phyloP scores from a whole-genome alignment of 75 land plant species.

The Ceratopteris richardii region DNA sequence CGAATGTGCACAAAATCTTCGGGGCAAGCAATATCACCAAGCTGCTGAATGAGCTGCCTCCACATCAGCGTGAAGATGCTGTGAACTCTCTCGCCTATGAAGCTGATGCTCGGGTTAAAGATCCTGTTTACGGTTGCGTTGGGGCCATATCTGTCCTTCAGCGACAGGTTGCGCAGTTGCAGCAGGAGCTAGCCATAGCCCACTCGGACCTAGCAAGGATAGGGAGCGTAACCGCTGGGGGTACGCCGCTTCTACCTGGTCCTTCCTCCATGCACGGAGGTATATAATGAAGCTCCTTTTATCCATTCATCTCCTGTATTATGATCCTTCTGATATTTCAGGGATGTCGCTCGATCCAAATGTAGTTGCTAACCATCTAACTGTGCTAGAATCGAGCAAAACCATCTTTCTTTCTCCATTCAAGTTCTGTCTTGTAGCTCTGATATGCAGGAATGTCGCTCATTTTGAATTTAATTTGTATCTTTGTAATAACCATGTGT shows the following conservation, averaged over 20 bases:
- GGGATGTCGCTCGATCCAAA: no score
- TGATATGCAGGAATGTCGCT: no score
- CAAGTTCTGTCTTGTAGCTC: no score
- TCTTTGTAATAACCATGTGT: no score
- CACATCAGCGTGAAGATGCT: constrained; percentile 56
- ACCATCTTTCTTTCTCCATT: no score
- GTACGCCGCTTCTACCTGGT: not conserved
- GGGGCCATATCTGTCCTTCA: constrained; percentile 55
- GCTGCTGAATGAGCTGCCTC: constrained; percentile 55
- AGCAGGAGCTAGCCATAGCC: constrained; percentile 39
- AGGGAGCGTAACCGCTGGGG: not conserved
- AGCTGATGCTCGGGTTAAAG: constrained; percentile 56
- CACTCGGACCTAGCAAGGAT: constrained; percentile 33
- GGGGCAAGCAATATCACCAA: constrained; percentile 62
- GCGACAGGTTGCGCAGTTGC: constrained; percentile 53
- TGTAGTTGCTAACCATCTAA: no score
- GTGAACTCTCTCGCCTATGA: constrained; percentile 67
- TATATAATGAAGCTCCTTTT: no score
- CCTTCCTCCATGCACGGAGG: not conserved
- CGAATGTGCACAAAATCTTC: constrained; percentile 61
- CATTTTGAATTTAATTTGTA: no score
- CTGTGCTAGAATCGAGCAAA: no score
- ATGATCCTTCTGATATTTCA: no score
- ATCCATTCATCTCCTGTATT: no score
- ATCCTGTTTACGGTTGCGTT: constrained; percentile 67